A percentile compares a stretch with the other conserved stretches of the same genome.
Evolutionary conservation across 2,329 filamentous ascomycete genomes (phyloP).

Genomic region (Diaporthe citriasiana): DNA sequence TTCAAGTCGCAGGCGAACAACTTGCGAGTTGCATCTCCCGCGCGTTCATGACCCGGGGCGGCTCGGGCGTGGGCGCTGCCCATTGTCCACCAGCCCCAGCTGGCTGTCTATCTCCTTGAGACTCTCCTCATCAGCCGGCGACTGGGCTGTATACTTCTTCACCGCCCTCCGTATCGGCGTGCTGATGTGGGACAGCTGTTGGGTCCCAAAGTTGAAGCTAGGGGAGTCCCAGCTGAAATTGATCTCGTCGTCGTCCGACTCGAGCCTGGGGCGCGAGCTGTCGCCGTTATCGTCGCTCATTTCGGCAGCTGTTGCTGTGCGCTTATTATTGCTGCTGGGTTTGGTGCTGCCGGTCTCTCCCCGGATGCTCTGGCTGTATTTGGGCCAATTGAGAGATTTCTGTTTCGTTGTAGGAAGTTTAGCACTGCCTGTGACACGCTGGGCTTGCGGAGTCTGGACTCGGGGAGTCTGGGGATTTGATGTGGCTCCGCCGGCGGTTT

Average conservation of each 20-base stretch:
- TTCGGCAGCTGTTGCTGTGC: neutral
- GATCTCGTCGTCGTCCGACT: no score
- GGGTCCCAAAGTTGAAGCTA: neutral
- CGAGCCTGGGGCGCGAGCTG: neutral
- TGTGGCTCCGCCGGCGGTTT: no score
- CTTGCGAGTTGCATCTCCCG: neutral
- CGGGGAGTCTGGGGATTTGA: no score
- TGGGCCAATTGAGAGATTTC: fast-evolving
- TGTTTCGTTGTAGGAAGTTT: no score
- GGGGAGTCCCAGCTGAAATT: neutral
- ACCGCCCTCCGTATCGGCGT: neutral
- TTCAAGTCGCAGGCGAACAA: neutral
- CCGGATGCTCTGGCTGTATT: neutral
- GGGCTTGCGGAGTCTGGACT: no score
- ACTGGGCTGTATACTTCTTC: neutral
- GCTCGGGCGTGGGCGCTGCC: no score
- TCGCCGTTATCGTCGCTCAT: neutral
- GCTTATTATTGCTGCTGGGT: neutral
- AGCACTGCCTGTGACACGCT: no score
- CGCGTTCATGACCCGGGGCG: neutral
- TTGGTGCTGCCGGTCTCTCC: fast-evolving
- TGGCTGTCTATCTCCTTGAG: no score
- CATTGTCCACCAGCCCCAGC: no score
- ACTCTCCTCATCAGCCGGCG: neutral
- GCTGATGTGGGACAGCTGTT: neutral